A percentile compares a stretch with the other conserved stretches of the same genome.
Conservation (phyloP, 2,329 filamentous ascomycete genomes). For the Alternaria infectoria region DNA sequence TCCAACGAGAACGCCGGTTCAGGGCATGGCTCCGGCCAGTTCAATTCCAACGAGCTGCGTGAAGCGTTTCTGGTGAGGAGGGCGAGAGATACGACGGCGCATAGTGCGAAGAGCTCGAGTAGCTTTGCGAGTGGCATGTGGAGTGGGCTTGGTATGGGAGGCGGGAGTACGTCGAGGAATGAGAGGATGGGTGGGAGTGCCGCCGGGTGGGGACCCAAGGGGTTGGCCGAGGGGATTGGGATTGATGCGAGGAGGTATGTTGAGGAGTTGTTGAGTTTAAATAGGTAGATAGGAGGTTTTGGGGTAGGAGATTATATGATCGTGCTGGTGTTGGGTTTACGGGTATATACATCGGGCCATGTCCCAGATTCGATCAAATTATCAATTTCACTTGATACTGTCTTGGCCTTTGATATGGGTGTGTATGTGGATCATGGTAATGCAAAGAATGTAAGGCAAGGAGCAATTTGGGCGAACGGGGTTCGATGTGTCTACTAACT, state of each 20-base stretch:
- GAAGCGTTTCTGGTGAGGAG: constrained; percentile 53
- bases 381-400: neutral
- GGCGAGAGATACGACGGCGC: constrained; percentile 39
- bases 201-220: constrained; percentile 63
- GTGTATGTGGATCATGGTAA: neutral
- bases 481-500: neutral
- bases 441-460: neutral
- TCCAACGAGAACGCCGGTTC: constrained; percentile 2
- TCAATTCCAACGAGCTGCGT: constrained; percentile 41
- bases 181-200: constrained; percentile 46
- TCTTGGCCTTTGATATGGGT: neutral
- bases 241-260: constrained; percentile 78
- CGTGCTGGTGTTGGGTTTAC: neutral
- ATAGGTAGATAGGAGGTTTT: constrained; percentile 25
- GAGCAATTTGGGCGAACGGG: too few species aligned
- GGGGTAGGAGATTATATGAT: neutral
- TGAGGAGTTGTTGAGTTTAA: constrained; percentile 72
- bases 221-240: constrained; percentile 74
- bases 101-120: constrained; percentile 17
- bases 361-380: neutral
- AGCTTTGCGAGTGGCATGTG: constrained; percentile 44
- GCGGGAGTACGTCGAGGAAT: constrained; percentile 15
- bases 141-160: constrained; percentile 31
- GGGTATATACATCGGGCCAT: neutral
- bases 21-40: constrained; percentile 14